Base-by-base conservation (phyloP, 345 rosid species). In the Theobroma cacao region DNA sequence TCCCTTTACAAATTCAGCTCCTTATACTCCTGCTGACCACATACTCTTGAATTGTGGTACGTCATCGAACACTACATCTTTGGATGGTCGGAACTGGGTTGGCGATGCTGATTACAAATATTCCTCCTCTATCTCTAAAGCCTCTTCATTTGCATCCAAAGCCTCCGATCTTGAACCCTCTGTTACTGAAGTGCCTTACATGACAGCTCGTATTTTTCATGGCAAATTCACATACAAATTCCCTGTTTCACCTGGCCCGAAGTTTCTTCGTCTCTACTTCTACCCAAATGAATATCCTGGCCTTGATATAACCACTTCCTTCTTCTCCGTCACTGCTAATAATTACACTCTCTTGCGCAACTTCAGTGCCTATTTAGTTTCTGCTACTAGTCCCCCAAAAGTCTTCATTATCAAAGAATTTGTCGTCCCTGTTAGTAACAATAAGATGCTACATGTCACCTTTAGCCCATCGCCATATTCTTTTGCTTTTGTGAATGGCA, bases 401-500 rank as follows among this genome's bases (percentile, higher is more conserved):
- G 0, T 36, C 34, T 50, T 13, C 20, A 12, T 77, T 14, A 18
- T 77, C 36, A 77, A 77, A 52, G 74, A 77, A 55, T 77, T 52
- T 56, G 30, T 66, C 38, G 26, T 65, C 22, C 24, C 48, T 5
- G 36, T 50, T 17, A 7, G 9, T 0, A 3, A 52, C 71, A n/a
- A 61, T 4, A 20, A 18, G 17, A 48, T 20, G 61, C 7, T 71
- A 24, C n/a, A 31, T 5, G 28, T 77, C 12, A 77, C 79, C 36
- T 63, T 77, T 40, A n/a, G 1, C 18, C 70, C 78, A 0, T 34
- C 64, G 0, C 40, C 64, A 2, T 18, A 24, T 11, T 66, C 79
- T 38, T 82, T 73, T n/a, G 85, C 83, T 22, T 79, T 87, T n/a
- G 41, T 87, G 60, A 87, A 82, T 43, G 86, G 84, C 34, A 77